A percentile compares a stretch with the other conserved stretches of the same genome.
Evolutionary conservation across 371 early-diverging fungal species (phyloP).

Genomic region (Mucor velutinosus): DNA sequence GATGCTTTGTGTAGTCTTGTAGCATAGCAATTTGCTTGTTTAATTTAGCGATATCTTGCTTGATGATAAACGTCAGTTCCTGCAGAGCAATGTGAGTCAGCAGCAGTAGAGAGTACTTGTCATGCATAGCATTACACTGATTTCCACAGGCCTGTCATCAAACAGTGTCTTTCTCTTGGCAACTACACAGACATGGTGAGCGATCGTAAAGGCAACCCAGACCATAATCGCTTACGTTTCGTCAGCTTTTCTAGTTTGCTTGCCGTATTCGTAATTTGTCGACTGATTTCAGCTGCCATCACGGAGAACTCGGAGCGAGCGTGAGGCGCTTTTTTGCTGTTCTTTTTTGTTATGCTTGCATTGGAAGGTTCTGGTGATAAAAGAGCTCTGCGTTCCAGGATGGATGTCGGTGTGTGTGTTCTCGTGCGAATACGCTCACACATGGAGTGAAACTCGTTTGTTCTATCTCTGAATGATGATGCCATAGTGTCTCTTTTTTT

Average conservation of each 20-base stretch:
- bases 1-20: constrained; percentile 62
- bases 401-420: constrained; percentile 21
- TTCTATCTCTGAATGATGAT: constrained; percentile 50
- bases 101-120: too few relatives aligned
- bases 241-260: constrained; percentile 70
- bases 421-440: constrained; percentile 52
- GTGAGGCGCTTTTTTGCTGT: constrained; percentile 17
- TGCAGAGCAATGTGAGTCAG: constrained; percentile 32
- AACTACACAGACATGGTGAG: constrained; percentile 40
- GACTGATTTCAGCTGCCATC: constrained; percentile 67
- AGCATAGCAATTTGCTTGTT: constrained; percentile 89
- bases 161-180: constrained; percentile 76
- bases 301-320: constrained; percentile 59
- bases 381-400: constrained; percentile 41
- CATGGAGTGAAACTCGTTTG: constrained; percentile 52
- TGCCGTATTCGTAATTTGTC: constrained; percentile 64
- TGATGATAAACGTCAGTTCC: constrained; percentile 92
- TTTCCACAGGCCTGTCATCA: constrained; percentile 76
- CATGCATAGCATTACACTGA: constrained; percentile 51
- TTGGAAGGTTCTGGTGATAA: constrained; percentile 23
- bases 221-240: constrained; percentile 44
- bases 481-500: not conserved
- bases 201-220: not conserved
- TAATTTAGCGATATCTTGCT: constrained; percentile 93
- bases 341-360: constrained; percentile 11